Base-by-base conservation (phyloP, 2,329 filamentous ascomycete genomes). In the Graphilbum fragrans region DNA sequence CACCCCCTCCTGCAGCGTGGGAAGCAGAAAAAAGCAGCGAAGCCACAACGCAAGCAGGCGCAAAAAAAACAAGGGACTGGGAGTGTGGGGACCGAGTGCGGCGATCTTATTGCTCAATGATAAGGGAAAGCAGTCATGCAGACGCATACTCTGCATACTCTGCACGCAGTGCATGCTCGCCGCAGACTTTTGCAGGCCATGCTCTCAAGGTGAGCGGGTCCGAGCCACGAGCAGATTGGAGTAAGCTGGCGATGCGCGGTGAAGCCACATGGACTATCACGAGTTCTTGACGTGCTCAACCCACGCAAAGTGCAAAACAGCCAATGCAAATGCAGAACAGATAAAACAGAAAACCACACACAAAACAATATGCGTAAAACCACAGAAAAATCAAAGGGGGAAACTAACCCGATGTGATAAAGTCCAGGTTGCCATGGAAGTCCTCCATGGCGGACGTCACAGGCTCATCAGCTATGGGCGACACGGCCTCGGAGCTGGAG, bases 341-440 rank as follows among this genome's bases (percentile, higher is more conserved):
- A 12, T 8, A 27, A 12, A 27, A 27, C 7, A 31, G 33, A 17
- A 17, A 5, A n/a, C 37, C 34, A 22, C 3, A 22, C 12, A 17
- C 7, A 23, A 22, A 27, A 8, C 20, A 25, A 23, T 10, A 17
- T 5, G 19, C 9, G 6, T 11, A 2, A 5, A 29, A 1, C 4
- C 7, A 29, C 12, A 19, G 18, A 35, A 21, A 16, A 23, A 12
- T 16, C 9, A 6, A 4, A 14, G 17, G 18, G 11, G 33, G 6
- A 23, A 12, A 65, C 67, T 62, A 45, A 73, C 70, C 61, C 56
- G 63, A 51, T 53, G 63, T 52, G 45, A 72, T 66, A 43, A 73
- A 73, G 45, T 74, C 69, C 41, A 72, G 60, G 58, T 42, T 22
- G 64, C 53, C 37, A 58, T 56, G 44, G 59, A 56, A 45, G 29